Evolutionary conservation across 305 asterid species (phyloP).

Genomic region (Ruellia speciosa): DNA sequence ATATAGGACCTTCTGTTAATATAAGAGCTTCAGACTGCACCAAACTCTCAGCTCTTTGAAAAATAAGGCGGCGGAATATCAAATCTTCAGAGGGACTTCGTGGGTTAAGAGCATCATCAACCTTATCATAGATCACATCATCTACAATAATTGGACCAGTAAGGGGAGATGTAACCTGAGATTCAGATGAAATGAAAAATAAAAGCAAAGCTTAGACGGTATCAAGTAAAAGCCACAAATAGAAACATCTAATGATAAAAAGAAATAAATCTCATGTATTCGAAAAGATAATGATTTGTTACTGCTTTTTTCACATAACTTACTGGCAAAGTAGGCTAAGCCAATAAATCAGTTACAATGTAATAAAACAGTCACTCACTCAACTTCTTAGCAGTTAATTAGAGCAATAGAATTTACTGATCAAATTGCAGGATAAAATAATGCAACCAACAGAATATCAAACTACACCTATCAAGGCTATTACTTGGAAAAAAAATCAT

Average conservation of each 20-base stretch:
- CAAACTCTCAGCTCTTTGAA: conserved; percentile 60
- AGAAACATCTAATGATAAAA: neutral
- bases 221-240: conserved; percentile 12
- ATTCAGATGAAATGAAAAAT: conserved; percentile 15
- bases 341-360: neutral
- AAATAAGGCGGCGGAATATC: conserved; percentile 73
- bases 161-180: conserved; percentile 64
- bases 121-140: conserved; percentile 66
- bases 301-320: neutral
- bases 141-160: conserved; percentile 82
- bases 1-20: conserved; percentile 30
- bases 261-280: neutral
- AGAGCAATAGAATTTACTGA: neutral
- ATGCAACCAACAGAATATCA: neutral
- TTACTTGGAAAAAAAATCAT: neutral
- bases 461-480: neutral
- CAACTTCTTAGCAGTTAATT: neutral
- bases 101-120: conserved; percentile 36
- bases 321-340: neutral
- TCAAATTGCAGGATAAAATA: neutral
- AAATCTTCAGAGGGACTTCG: conserved; percentile 38
- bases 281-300: neutral
- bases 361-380: neutral
- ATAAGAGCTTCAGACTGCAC: conserved; percentile 94
- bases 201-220: neutral